Percentiles rank a stretch among this genome's conserved stretches.
Conservation (phyloP, 2,329 filamentous ascomycete genomes). For the Xylaria sp. region DNA sequence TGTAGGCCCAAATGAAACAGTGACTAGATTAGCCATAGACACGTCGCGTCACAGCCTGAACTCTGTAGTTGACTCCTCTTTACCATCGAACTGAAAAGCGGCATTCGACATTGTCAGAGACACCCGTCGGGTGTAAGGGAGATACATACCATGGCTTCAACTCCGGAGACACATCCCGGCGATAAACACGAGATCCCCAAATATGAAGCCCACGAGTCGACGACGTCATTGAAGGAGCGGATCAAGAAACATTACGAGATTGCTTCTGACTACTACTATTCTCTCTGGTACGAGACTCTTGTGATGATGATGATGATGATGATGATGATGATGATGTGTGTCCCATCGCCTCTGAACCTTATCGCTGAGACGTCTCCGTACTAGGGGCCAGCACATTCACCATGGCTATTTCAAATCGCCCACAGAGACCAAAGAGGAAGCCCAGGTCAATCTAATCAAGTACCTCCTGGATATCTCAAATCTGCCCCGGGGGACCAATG, state of each 20-base stretch:
- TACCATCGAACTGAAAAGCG: background rate
- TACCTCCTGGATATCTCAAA: constrained; percentile 62
- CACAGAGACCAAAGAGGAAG: constrained; percentile 65
- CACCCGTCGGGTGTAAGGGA: background rate
- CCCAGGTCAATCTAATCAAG: constrained; percentile 66
- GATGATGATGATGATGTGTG: background rate
- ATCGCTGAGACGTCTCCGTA: constrained; percentile 18
- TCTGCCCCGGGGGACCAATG: constrained; percentile 51
- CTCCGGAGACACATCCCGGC: constrained; percentile 41
- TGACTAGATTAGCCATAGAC: background rate
- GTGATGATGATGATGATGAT: too few species aligned
- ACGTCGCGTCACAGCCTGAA: background rate
- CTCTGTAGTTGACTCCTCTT: background rate
- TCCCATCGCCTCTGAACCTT: background rate
- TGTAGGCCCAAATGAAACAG: constrained; percentile 23
- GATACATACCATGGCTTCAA: constrained; percentile 19
- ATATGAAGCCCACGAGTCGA: constrained; percentile 44
- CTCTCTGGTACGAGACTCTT: constrained; percentile 60
- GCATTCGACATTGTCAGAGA: background rate
- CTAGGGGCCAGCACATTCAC: constrained; percentile 71
- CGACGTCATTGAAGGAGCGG: constrained; percentile 60
- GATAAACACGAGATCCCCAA: constrained; percentile 46
- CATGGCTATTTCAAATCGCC: constrained; percentile 67
- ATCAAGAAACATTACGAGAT: constrained; percentile 71
- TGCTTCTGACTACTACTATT: constrained; percentile 70